Evolutionary conservation across 345 rosid genomes (phyloP).

Genomic region (Camelina neglecta): DNA sequence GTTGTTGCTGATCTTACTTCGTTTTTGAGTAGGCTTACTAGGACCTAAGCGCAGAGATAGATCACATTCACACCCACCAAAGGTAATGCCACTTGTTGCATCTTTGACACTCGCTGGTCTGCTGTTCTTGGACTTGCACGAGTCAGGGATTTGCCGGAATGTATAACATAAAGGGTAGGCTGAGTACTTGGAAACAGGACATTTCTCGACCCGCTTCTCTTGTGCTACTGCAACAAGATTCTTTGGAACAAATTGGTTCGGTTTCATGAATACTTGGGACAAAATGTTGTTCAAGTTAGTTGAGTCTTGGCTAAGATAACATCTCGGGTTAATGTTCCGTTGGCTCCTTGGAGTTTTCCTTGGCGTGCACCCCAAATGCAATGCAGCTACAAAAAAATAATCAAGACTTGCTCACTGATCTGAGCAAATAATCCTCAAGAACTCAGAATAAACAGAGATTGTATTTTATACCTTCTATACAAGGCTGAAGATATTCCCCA

Average conservation of each 20-base stretch:
- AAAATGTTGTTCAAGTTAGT: conserved; percentile 16
- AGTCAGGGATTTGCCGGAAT: conserved; percentile 3
- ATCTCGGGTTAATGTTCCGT: conserved; percentile 79
- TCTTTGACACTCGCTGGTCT: conserved; percentile 19
- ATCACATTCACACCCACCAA: conserved; percentile 72
- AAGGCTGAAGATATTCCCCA: conserved; percentile 82
- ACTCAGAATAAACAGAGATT: not conserved
- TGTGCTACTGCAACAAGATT: conserved; percentile 27
- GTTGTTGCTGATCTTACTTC: conserved; percentile 31
- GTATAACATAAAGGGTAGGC: conserved; percentile 42
- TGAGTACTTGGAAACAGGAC: conserved; percentile 37
- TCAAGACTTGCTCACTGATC: conserved; percentile 19
- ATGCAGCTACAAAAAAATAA: conserved; percentile 71
- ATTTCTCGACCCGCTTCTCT: conserved; percentile 24
- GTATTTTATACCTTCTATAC: conserved; percentile 77
- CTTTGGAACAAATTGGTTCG: conserved; percentile 29
- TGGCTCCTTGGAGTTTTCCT: conserved; percentile 96
- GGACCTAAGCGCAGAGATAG: conserved; percentile 81
- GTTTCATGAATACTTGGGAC: conserved; percentile 62
- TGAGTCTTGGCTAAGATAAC: conserved; percentile 59
- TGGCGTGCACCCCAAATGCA: conserved; percentile 87
- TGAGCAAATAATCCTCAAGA: not conserved
- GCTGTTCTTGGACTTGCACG: conserved; percentile 31
- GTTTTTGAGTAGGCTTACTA: conserved; percentile 40
- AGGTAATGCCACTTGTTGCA: conserved; percentile 15